phyloP scores from a whole-genome alignment of 2,329 filamentous ascomycete species.

The Mycocentrospora acerina region DNA sequence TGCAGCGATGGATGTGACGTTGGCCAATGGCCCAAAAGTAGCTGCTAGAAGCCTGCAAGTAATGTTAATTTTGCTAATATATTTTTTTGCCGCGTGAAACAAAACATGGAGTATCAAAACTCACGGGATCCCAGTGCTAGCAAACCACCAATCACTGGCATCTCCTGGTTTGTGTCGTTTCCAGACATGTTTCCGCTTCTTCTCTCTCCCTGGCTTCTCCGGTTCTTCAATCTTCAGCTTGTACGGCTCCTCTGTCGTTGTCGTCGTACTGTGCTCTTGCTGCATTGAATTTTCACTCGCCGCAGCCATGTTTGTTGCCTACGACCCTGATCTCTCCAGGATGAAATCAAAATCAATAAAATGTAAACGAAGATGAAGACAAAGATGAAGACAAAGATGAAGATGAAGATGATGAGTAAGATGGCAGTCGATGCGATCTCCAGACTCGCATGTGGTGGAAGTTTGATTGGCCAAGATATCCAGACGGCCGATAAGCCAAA shows the following conservation, averaged over 20 bases:
- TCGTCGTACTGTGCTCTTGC: too few species aligned
- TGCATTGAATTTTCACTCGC: too few species aligned
- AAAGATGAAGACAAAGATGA: neutral
- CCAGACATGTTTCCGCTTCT: neutral
- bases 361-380: neutral
- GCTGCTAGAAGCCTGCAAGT: slow-evolving; percentile 66
- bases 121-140: slow-evolving; percentile 38
- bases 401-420: too few species aligned
- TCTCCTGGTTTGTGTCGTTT: neutral
- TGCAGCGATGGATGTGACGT: slow-evolving; percentile 83
- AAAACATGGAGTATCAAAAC: neutral
- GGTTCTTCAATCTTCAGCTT: too few species aligned
- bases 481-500: too few species aligned
- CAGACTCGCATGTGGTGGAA: too few species aligned
- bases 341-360: neutral
- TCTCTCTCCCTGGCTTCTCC: too few species aligned
- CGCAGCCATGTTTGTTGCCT: too few species aligned
- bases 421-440: too few species aligned
- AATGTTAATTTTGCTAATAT: neutral
- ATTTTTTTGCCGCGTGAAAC: neutral
- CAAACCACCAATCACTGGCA: slow-evolving; percentile 42
- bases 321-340: too few species aligned
- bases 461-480: too few species aligned
- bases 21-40: slow-evolving; percentile 82
- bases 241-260: too few species aligned